These are phyloP conservation scores for Daldinia sp. DNA, from an alignment of 2,329 filamentous ascomycete genomes.

Conservation along the genomic window DNA sequence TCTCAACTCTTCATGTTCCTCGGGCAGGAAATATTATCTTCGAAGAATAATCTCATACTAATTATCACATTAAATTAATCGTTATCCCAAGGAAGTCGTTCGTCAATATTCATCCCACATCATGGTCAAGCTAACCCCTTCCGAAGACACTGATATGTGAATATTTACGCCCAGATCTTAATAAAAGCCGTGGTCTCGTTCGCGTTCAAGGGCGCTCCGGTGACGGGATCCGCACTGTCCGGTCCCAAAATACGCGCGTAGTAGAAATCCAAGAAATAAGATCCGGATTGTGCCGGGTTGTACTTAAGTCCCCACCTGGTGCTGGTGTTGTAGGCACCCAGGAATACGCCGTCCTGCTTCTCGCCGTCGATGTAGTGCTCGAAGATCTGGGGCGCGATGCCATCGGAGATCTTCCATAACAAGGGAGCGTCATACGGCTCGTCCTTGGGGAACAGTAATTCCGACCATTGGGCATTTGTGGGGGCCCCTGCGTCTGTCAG, in stretches of 20 bases:
- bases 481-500: conserved; percentile 34
- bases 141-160: neutral
- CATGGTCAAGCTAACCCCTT: neutral
- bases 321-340: conserved; percentile 28
- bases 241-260: conserved; percentile 33
- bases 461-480: conserved; percentile 26
- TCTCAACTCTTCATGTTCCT: too few species aligned
- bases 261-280: conserved; percentile 25
- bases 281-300: neutral
- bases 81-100: neutral
- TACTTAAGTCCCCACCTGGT: conserved; percentile 34
- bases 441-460: conserved; percentile 25
- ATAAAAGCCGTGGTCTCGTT: conserved; percentile 36
- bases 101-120: neutral
- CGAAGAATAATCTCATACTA: neutral
- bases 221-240: conserved; percentile 32
- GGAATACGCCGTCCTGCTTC: conserved; percentile 35
- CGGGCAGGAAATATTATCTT: too few species aligned
- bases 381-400: conserved; percentile 31
- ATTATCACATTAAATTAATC: neutral
- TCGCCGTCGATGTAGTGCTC: conserved; percentile 34
- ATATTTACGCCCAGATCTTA: conserved; percentile 24
- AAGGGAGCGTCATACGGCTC: conserved; percentile 32
- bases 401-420: conserved; percentile 33
- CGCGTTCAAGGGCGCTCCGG: conserved; percentile 20